A percentile compares a stretch with the other conserved stretches of the same genome.
Conservation (phyloP, 352 stramenopile genomes). For the Vaucheria bursata region DNA sequence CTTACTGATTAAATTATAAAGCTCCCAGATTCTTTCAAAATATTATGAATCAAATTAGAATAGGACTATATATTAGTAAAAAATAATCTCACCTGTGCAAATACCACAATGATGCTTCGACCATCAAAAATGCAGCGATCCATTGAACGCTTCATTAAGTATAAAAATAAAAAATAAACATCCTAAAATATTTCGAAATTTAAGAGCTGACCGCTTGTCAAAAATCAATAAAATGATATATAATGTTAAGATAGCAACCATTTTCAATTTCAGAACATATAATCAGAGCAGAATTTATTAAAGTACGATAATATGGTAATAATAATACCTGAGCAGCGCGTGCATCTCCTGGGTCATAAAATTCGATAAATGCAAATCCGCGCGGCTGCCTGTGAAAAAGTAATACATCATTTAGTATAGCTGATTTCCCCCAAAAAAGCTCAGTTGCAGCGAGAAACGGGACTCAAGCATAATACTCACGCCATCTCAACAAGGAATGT, state of each 20-base stretch:
- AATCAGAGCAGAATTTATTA: neutral
- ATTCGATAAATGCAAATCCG: conserved; percentile 51
- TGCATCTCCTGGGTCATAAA: conserved; percentile 45
- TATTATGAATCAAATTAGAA: neutral
- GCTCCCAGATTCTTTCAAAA: neutral
- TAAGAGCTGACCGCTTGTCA: neutral
- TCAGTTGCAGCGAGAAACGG: no score
- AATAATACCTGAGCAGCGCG: conserved; percentile 20
- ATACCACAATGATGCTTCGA: conserved; percentile 43
- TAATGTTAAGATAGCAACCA: neutral
- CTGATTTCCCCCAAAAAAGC: neutral
- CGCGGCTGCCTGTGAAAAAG: conserved; percentile 31
- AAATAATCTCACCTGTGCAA: conserved; percentile 40
- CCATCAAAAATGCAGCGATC: conserved; percentile 48
- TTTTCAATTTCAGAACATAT: neutral
- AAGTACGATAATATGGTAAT: neutral
- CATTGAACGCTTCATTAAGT: conserved; percentile 5
- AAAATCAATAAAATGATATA: neutral
- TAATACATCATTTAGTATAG: neutral
- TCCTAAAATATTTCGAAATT: neutral
- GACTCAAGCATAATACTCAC: no score
- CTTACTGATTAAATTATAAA: neutral
- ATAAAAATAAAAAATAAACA: neutral
- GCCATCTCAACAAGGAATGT: no score
- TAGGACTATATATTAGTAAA: neutral